Percentiles rank a stretch among this genome's conserved stretches.
Conservation (phyloP, 352 stramenopile genomes). For the Globisporangium recalcitrans region DNA sequence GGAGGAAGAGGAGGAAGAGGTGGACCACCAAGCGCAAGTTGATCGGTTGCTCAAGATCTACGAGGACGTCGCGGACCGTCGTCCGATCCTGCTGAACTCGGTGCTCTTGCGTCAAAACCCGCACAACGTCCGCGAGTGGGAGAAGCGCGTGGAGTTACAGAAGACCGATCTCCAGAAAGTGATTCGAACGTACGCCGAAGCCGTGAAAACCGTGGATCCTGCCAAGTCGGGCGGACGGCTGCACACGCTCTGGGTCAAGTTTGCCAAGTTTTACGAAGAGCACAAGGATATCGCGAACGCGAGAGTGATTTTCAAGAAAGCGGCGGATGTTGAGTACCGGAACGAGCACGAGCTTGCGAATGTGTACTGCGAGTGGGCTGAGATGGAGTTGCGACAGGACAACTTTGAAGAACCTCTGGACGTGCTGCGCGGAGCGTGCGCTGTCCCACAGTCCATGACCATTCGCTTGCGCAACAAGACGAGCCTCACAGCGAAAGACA, state of each 20-base stretch:
- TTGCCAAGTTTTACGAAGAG: slow-evolving; percentile 95
- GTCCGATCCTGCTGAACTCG: slow-evolving; percentile 92
- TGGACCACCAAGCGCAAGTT: slow-evolving; percentile 62
- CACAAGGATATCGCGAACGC: slow-evolving; percentile 90
- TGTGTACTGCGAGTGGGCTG: slow-evolving; percentile 93
- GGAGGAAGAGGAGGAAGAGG: slow-evolving; percentile 47
- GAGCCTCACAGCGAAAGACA: slow-evolving; percentile 51
- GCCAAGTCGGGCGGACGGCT: slow-evolving; percentile 81
- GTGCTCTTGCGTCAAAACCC: slow-evolving; percentile 98
- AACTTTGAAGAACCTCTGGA: slow-evolving; percentile 93
- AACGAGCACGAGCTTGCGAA: slow-evolving; percentile 91
- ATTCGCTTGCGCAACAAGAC: slow-evolving; percentile 51
- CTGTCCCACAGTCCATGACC: slow-evolving; percentile 40
- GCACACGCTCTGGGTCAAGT: slow-evolving; percentile 91
- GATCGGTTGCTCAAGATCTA: slow-evolving; percentile 84
- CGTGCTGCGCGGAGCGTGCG: slow-evolving; percentile 81
- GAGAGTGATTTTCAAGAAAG: slow-evolving; percentile 90
- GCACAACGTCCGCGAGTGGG: slow-evolving; percentile 97
- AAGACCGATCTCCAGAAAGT: slow-evolving; percentile 50
- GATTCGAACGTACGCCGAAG: slow-evolving; percentile 86
- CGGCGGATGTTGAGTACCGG: slow-evolving; percentile 65
- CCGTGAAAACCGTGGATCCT: slow-evolving; percentile 90
- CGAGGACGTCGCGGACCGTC: slow-evolving; percentile 91
- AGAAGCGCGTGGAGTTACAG: slow-evolving; percentile 91
- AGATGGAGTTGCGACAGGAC: slow-evolving; percentile 95